Evolutionary conservation across 2,329 filamentous ascomycete species (phyloP).

Genomic region (Colletotrichum sp.): DNA sequence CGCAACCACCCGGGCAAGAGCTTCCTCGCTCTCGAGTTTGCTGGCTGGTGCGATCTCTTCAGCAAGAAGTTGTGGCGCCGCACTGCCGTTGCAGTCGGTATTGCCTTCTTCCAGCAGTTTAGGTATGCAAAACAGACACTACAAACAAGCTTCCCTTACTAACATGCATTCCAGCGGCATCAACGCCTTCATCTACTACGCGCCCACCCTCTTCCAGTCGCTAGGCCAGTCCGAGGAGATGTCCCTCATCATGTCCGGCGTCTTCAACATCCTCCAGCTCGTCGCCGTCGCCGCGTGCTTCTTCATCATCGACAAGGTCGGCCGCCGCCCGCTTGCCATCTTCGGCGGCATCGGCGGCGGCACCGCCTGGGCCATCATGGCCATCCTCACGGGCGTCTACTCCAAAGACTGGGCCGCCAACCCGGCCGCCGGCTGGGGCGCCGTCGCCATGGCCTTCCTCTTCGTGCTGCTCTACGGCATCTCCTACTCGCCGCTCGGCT

Average conservation of each 20-base stretch:
- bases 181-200: constrained; percentile 31
- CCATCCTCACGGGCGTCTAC: not conserved
- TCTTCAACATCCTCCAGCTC: constrained; percentile 39
- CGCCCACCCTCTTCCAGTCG: constrained; percentile 28
- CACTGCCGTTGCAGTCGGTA: constrained; percentile 40
- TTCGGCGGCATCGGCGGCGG: constrained; percentile 31
- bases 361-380: constrained; percentile 9
- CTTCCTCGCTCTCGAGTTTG: constrained; percentile 46
- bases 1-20: constrained; percentile 38
- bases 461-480: constrained; percentile 33
- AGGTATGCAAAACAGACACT: accelerated
- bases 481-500: constrained; percentile 26
- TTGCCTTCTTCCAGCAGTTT: constrained; percentile 29
- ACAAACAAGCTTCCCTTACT: accelerated
- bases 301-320: constrained; percentile 47
- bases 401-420: not conserved
- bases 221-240: constrained; percentile 31
- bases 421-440: not conserved
- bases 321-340: constrained; percentile 34
- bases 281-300: constrained; percentile 31
- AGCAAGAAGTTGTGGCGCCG: constrained; percentile 45
- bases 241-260: constrained; percentile 34
- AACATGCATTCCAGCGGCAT: constrained; percentile 13
- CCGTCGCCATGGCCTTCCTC: constrained; percentile 24
- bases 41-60: constrained; percentile 53